Base-by-base conservation (phyloP, 2,329 filamentous ascomycete genomes). In the Harringtonia lauricola region DNA sequence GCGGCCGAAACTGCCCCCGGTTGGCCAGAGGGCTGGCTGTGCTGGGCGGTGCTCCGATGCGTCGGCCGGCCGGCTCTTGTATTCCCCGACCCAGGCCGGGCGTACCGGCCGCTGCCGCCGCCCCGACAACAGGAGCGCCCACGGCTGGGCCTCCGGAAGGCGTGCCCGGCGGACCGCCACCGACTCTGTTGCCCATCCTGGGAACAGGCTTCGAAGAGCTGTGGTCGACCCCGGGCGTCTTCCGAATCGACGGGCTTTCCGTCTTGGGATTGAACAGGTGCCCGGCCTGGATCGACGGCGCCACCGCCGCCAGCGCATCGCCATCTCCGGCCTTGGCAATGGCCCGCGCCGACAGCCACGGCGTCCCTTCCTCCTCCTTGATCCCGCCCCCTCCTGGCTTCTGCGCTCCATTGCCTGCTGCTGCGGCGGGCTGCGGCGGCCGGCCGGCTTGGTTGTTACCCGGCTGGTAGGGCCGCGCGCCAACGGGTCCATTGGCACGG, bases 161-260 rank as follows among this genome's bases (percentile, higher is more conserved):
- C n/a, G n/a, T n/a, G n/a, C n/a, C n/a, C n/a, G n/a, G n/a, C n/a
- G n/a, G n/a, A n/a, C n/a, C n/a, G n/a, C n/a, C n/a, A n/a, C n/a
- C n/a, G n/a, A n/a, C n/a, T n/a, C n/a, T n/a, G n/a, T n/a, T n/a
- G n/a, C n/a, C 35, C 21, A 42, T 70, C 49, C 72, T 74, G 4
- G 72, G 73, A 2, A 95, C 65, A 0, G 88, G 86, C 42, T 82
- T 81, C 5, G 84, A 89, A 41, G 77, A 81, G 19, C 66, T 79
- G 56, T 94, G 86, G 55, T 95, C 87, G 33, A 95, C 74, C 3
- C 89, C 89, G 0, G 84, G 83, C 0, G 90, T 95, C 58, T 90
- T 89, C 48, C 86, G 78, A 56, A 95, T 88, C 1, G 88, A 92
- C 0, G 89, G 88, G 48, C 81, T 86, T 54, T 89, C 83, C 7